Conservation (phyloP, 2,329 filamentous ascomycete species). For the Cordyceps cateniannulata region DNA sequence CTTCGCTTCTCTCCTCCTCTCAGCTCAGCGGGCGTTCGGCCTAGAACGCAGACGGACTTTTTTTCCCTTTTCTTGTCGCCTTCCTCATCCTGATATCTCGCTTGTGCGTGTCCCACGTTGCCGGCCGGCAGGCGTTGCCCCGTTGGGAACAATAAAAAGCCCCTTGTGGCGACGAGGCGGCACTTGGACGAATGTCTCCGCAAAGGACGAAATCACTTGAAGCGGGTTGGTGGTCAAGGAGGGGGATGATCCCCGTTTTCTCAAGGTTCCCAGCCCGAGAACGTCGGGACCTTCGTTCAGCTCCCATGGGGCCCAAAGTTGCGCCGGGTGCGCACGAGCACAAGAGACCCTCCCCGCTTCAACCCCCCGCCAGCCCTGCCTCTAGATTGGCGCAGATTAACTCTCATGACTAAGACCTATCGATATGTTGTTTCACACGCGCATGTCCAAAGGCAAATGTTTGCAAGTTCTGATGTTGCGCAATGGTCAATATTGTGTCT, state of each 20-base stretch:
- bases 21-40: background rate
- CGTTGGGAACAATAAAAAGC: background rate
- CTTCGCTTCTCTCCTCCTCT: background rate
- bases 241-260: background rate
- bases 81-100: background rate
- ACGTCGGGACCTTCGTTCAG: constrained; percentile 2
- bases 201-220: background rate
- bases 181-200: background rate
- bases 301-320: background rate
- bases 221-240: background rate
- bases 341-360: background rate
- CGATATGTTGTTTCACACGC: no score
- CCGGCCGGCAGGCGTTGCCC: background rate
- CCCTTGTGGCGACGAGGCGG: background rate
- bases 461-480: background rate
- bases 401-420: background rate
- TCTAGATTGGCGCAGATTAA: background rate
- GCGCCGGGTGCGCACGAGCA: background rate
- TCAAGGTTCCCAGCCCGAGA: background rate
- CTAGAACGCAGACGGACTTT: background rate
- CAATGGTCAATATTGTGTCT: background rate
- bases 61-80: background rate
- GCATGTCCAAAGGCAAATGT: background rate
- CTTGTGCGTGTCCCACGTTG: background rate
- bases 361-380: background rate